Percentiles rank a stretch among this genome's conserved stretches.
Conservation (phyloP, 164 flowering plant species). For the Nelumbo lutea region DNA sequence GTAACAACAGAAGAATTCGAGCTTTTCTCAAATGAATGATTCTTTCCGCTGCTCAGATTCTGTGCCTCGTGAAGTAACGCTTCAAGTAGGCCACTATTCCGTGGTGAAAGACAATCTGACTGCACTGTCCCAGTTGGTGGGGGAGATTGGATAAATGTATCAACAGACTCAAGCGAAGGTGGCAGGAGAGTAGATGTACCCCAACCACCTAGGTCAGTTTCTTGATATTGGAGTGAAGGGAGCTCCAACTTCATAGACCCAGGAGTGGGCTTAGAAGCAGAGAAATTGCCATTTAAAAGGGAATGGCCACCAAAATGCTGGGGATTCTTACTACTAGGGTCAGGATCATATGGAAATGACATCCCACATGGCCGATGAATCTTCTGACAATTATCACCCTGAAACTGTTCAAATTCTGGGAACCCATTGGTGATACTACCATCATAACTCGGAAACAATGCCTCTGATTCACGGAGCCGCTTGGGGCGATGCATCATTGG, state of each 20-base stretch:
- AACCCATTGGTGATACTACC: conserved; percentile 27
- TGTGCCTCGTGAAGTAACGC: conserved; percentile 55
- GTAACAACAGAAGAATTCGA: conserved; percentile 38
- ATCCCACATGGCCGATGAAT: conserved; percentile 36
- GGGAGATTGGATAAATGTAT: conserved; percentile 28
- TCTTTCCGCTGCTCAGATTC: conserved; percentile 33
- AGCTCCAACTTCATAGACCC: conserved; percentile 93
- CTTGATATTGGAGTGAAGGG: conserved; percentile 99
- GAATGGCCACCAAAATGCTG: conserved; percentile 54
- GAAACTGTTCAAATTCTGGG: conserved; percentile 35
- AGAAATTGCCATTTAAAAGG: conserved; percentile 70
- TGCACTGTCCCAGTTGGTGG: conserved; percentile 26
- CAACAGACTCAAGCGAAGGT: conserved; percentile 22
- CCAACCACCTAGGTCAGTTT: conserved; percentile 58
- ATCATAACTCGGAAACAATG: conserved; percentile 28
- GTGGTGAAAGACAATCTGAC: conserved; percentile 44
- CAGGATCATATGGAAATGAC: conserved; percentile 34
- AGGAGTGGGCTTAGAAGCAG: conserved; percentile 67
- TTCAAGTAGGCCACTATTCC: conserved; percentile 66
- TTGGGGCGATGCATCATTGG: conserved; percentile 39
- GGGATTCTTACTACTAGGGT: conserved; percentile 14
- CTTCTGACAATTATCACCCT: conserved; percentile 33
- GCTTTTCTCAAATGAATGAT: conserved; percentile 43
- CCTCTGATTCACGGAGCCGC: conserved; percentile 46
- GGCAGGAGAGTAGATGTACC: conserved; percentile 22